Base-by-base conservation (phyloP, 306 rosid species). In the Malus sylvestris region DNA sequence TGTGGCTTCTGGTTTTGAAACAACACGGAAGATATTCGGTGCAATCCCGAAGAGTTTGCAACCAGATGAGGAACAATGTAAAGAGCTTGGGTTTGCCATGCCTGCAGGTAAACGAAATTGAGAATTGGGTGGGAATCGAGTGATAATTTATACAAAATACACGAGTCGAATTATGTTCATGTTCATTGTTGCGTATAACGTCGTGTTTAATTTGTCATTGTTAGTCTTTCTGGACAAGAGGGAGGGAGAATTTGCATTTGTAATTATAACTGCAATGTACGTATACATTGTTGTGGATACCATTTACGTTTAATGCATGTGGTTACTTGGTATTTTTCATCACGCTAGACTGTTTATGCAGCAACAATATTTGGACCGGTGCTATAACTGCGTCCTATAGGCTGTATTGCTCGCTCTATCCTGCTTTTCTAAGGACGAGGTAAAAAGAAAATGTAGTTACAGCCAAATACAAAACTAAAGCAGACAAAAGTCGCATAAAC, bases 11-110 rank as follows among this genome's bases (percentile, higher is more conserved):
- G 97, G 98, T 66, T 89, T 85, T 68, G 98, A 92, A 81, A 46
- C 79, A 67, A 80, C 97, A 8, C 86, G 98, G 67, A 84, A 81
- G 85, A 35, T 92, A 25, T 95, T 95, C 52, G 98, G 98, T 76
- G 98, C 97, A 52, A 83, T 92, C 84, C 97, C 98, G 29, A 79
- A 78, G 46, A 95, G 87, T 83, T 81, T 95, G 92, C 84, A 83
- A 77, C 97, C 98, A 23, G 93, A 95, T 79, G 96, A 95, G 82
- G 81, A 84, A 71, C 91, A 81, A 70, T 32, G 96, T 76, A 78
- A 88, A 83, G 97, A 95, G 75, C 93, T 95, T 10, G 96, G 96
- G 76, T 80, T 90, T 81, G 71, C 84, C 52, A 29, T 68, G 52
- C 68, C 87, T 66, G 65, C 83, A 4, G 76, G 23, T n/a, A 81